Evolutionary conservation across 768 basidiomycete genomes (phyloP).

Genomic region (Grammothele lineata): DNA sequence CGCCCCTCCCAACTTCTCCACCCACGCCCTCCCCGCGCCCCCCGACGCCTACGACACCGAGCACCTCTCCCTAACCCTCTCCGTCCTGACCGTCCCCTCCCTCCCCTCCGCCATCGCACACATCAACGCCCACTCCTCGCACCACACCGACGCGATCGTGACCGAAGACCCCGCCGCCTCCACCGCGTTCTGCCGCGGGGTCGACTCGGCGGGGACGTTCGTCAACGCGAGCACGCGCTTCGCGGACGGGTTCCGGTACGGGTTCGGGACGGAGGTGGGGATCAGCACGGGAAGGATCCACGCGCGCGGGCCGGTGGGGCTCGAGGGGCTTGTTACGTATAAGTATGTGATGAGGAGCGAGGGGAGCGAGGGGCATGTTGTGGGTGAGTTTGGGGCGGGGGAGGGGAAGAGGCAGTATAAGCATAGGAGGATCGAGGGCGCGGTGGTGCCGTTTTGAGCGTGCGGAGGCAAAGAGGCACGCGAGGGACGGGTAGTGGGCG

Average conservation of each 20-base stretch:
- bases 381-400: conserved; percentile 76
- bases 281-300: conserved; percentile 97
- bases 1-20: conserved; percentile 31
- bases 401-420: conserved; percentile 69
- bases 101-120: conserved; percentile 73
- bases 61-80: conserved; percentile 81
- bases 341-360: conserved; percentile 90
- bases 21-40: conserved; percentile 49
- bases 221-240: conserved; percentile 96
- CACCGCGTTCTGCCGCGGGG: conserved; percentile 75
- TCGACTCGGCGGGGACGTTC: conserved; percentile 91
- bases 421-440: conserved; percentile 47
- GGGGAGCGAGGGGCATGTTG: conserved; percentile 73
- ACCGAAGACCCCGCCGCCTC: conserved; percentile 70
- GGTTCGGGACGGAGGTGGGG: conserved; percentile 97
- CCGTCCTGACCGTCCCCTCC: conserved; percentile 72
- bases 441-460: conserved; percentile 43
- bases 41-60: conserved; percentile 79
- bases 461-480: too few species aligned
- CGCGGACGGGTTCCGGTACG: conserved; percentile 94
- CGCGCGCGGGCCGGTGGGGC: conserved; percentile 91
- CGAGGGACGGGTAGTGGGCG: too few species aligned
- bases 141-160: conserved; percentile 92
- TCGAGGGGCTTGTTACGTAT: conserved; percentile 92
- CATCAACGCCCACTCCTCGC: conserved; percentile 91